A percentile compares a stretch with the other conserved stretches of the same genome.
phyloP scores from a whole-genome alignment of 2,329 filamentous ascomycete genomes.

The Ophiostoma sp. region DNA sequence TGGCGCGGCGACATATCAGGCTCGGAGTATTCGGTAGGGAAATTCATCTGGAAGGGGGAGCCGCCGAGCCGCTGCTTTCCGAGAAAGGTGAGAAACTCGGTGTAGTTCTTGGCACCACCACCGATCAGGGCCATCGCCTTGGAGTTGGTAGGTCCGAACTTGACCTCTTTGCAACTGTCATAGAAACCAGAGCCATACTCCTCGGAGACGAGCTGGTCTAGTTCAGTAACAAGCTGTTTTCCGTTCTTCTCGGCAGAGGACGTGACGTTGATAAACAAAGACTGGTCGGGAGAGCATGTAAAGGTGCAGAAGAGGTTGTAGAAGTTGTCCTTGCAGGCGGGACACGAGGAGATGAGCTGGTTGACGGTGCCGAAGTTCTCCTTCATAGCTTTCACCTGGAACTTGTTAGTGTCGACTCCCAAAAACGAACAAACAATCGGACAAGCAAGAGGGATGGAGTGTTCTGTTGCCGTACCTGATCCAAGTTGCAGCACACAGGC shows the following conservation, averaged over 20 bases:
- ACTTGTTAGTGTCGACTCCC: constrained; percentile 38
- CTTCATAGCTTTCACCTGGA: constrained; percentile 62
- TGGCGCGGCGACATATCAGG: constrained; percentile 65
- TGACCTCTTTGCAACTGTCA: constrained; percentile 97
- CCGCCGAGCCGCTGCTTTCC: constrained; percentile 87
- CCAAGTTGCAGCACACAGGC: constrained; percentile 75
- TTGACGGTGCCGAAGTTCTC: constrained; percentile 82
- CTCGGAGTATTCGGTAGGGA: constrained; percentile 58
- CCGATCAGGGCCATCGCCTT: constrained; percentile 95
- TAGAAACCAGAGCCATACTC: constrained; percentile 85
- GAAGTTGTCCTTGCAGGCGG: constrained; percentile 97
- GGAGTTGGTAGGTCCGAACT: constrained; percentile 89
- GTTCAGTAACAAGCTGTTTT: constrained; percentile 68
- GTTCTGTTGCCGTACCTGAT: constrained; percentile 49
- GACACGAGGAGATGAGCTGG: constrained; percentile 84
- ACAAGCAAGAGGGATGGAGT: neutral
- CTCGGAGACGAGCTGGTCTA: constrained; percentile 83
- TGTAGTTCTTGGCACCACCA: constrained; percentile 86
- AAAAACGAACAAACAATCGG: neutral
- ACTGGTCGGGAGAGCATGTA: constrained; percentile 95
- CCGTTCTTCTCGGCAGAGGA: constrained; percentile 57
- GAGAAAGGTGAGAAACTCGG: constrained; percentile 80
- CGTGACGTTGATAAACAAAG: constrained; percentile 90
- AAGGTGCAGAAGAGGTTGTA: constrained; percentile 98
- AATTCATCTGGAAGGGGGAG: constrained; percentile 98